Base-by-base conservation (phyloP, 768 basidiomycete genomes). In the Phaeotremella skinneri region DNA sequence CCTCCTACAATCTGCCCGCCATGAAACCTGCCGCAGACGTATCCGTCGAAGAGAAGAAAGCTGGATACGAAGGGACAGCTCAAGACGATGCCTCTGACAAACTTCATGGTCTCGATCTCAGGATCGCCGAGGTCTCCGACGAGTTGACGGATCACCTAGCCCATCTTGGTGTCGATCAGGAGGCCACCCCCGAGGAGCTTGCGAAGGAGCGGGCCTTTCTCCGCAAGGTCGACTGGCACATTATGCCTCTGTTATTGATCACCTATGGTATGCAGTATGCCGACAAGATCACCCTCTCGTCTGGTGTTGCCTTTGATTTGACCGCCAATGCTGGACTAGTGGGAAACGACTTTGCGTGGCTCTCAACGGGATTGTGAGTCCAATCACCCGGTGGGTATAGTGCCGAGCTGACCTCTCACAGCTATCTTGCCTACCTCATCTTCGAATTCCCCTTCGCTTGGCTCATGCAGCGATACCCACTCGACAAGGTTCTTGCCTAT, bases 261-360 rank as follows among this genome's bases (percentile, higher is more conserved):
- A 62, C 54, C 11, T 50, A 58, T 48, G 58, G 58, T 30, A 21
- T 59, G 16, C 58, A 60, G 59, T 64, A 64, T 31, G 41, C 62
- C 31, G 62, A 64, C 50, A 64, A 64, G 51, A 59, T 59, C 32
- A 59, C 62, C 13, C 56, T 64, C 4, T 59, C 62, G 2, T 64
- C 58, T 25, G 62, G 58, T 30, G 58, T 59, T n/a, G 49, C 58
- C 3, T 59, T 64, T 25, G 58, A 59, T 32, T 39, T 64, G n/a
- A 51, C 48, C 21, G 21, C 30, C 26, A 47, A 53, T 37, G 49
- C 54, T 16, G 32, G 56, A 13, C 48, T 64, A 16, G 58, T 57
- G 21, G 61, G 61, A 2, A 58, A 62, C 32, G 55, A 62, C 37
- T 62, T 57, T 43, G 61, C 61, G 6, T 62, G 61, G 61, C 51